phyloP scores from a whole-genome alignment of 208 protist species.

The Trypanosoma melophagium region DNA sequence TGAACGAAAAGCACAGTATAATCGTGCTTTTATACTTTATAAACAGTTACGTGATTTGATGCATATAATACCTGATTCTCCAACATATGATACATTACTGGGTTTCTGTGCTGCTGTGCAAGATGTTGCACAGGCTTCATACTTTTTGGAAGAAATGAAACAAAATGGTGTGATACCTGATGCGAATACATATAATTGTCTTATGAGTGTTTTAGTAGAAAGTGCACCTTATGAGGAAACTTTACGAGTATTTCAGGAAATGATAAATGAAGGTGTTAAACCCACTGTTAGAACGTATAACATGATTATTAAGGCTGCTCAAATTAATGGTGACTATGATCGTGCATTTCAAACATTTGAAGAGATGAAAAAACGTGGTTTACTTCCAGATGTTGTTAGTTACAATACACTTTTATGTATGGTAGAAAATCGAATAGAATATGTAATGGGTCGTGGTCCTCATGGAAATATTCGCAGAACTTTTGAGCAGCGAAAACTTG shows the following conservation, averaged over 20 bases:
- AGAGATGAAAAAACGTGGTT: slow-evolving; percentile 87
- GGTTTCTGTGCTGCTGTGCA: slow-evolving; percentile 85
- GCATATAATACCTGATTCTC: slow-evolving; percentile 69
- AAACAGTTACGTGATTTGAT: slow-evolving; percentile 82
- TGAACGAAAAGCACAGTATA: slow-evolving; percentile 80
- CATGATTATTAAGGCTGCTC: slow-evolving; percentile 78
- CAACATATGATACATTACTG: slow-evolving; percentile 86
- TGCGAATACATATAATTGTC: slow-evolving; percentile 91
- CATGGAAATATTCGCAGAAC: slow-evolving; percentile 45
- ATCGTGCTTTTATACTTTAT: slow-evolving; percentile 82
- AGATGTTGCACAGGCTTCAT: slow-evolving; percentile 86
- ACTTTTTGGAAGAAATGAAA: slow-evolving; percentile 91
- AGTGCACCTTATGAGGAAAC: slow-evolving; percentile 84
- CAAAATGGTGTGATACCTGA: slow-evolving; percentile 57
- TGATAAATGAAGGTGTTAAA: slow-evolving; percentile 47
- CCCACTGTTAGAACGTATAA: slow-evolving; percentile 89
- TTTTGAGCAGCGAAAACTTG: slow-evolving; percentile 60
- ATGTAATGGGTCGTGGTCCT: slow-evolving; percentile 56
- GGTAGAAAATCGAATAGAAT: slow-evolving; percentile 81
- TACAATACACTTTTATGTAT: slow-evolving; percentile 90
- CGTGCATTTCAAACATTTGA: slow-evolving; percentile 88
- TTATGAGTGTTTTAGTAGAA: slow-evolving; percentile 86
- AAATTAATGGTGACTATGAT: slow-evolving; percentile 81
- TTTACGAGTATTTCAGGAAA: slow-evolving; percentile 72
- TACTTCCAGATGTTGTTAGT: slow-evolving; percentile 84